Base-by-base conservation (phyloP, 768 basidiomycete genomes). In the Pleurotus cornucopiae region DNA sequence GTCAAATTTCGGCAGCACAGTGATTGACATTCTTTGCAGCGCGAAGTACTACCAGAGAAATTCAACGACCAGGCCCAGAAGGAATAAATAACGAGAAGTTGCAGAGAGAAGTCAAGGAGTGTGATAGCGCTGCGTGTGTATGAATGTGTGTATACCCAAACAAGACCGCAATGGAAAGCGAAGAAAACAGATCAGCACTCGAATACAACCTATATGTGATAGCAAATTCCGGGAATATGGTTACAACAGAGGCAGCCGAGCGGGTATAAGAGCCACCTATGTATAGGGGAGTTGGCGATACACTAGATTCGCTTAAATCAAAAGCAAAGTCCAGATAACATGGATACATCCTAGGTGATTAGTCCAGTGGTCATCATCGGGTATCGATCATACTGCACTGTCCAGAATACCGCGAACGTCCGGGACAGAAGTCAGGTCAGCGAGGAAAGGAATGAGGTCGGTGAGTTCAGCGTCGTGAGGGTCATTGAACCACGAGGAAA, bases 401-500 rank as follows among this genome's bases (percentile, higher is more conserved):
- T 96, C 92, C 60, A 98, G 78, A 43, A 97, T 87, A 46, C 91
- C 94, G 58, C 97, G 81, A 48, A 98, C 90, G 70, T 99, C 97
- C 56, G 86, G 87, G 30, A 94, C 93, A 21, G 79, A 76, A 26
- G 75, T 81, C 34, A 99, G 80, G 72, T 99, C 97, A 37, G 90
- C 75, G 60, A 99, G 80, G 82, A 99, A 98, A 23, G 94, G 93
- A 56, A 94, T 86, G 52, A 98, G 77, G 71, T 98, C 96, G 44
- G 92, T 97, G 61, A 99, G 80, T 69, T 98, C 96, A 46, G 95
- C 96, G 67, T 98, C 96, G 65, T 98, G 96, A 7, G 95, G 95
- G 72, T 94, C 94, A 70, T 98, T 98, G 77, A 99, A 99, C 97
- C 97, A 99, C 57, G 92, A 94, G 44, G 96, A 98, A 58, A 99